Evolutionary conservation across 495 filamentous ascomycete species (phyloP).

Genomic region (Melanomma pulvis-pyrius): DNA sequence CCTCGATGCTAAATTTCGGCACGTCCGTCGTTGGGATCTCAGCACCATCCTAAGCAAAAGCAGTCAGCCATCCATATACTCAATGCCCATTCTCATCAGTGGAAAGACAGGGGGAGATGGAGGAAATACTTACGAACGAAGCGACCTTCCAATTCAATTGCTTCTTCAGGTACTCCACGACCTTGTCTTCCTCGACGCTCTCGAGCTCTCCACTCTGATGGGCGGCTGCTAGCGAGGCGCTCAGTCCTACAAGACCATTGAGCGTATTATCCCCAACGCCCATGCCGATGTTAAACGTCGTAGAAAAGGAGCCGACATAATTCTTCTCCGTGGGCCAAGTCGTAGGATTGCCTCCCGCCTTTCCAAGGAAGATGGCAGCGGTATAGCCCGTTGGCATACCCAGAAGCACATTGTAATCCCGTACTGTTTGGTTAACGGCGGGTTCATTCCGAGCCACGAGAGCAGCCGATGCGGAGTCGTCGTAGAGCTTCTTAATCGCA

Average conservation of each 20-base stretch:
- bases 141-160: conserved; percentile 8
- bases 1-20: neutral
- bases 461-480: neutral
- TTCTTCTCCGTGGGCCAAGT: neutral
- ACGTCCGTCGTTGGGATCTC: neutral
- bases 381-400: neutral
- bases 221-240: neutral
- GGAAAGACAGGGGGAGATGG: neutral
- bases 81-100: neutral
- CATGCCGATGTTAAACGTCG: neutral
- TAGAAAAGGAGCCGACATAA: conserved; percentile 3
- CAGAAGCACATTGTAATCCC: conserved; percentile 3
- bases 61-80: neutral
- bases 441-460: neutral
- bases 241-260: neutral
- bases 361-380: neutral
- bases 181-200: conserved; percentile 1
- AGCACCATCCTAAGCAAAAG: neutral
- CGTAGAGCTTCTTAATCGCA: conserved; percentile 4
- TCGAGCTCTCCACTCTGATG: neutral
- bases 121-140: neutral
- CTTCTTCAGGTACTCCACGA: conserved; percentile 8
- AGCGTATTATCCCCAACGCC: neutral
- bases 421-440: neutral
- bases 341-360: neutral